Evolutionary conservation across 495 filamentous ascomycete species (phyloP).

Genomic region (Tuber magnatum): DNA sequence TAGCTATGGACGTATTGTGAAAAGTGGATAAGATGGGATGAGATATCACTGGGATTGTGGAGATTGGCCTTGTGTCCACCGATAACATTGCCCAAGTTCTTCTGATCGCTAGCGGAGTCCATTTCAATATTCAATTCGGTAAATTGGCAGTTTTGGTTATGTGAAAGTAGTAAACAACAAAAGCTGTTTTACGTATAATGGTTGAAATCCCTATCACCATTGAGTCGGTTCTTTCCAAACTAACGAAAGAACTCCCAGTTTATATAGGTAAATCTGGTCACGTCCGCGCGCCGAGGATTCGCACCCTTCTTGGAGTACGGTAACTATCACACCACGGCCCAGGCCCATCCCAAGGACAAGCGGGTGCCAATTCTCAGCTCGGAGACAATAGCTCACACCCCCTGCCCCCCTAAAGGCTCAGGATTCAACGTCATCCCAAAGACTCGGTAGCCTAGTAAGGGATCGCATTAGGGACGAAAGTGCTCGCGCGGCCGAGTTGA

Average conservation of each 20-base stretch:
- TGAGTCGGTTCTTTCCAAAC: background rate
- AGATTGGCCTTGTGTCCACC: conserved; percentile 50
- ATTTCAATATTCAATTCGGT: conserved; percentile 8
- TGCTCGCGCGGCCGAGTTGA: too few species aligned
- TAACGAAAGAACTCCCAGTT: background rate
- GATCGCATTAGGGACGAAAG: background rate
- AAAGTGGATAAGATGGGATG: background rate
- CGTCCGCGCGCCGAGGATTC: background rate
- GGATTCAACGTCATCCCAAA: background rate
- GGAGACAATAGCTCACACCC: background rate
- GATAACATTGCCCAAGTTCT: conserved; percentile 44
- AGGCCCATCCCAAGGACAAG: background rate
- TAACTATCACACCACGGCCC: too few species aligned
- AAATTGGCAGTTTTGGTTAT: background rate
- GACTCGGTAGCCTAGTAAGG: background rate
- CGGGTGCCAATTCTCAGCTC: background rate
- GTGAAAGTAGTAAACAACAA: background rate
- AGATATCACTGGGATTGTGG: conserved; percentile 45
- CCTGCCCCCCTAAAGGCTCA: background rate
- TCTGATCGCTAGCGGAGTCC: conserved; percentile 25
- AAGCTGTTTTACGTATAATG: background rate
- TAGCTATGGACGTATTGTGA: background rate
- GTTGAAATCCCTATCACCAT: background rate
- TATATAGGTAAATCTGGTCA: background rate
- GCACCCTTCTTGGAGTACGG: background rate